Evolutionary conservation across 345 rosid species (phyloP).

Genomic region (Pugionium dolabratum): DNA sequence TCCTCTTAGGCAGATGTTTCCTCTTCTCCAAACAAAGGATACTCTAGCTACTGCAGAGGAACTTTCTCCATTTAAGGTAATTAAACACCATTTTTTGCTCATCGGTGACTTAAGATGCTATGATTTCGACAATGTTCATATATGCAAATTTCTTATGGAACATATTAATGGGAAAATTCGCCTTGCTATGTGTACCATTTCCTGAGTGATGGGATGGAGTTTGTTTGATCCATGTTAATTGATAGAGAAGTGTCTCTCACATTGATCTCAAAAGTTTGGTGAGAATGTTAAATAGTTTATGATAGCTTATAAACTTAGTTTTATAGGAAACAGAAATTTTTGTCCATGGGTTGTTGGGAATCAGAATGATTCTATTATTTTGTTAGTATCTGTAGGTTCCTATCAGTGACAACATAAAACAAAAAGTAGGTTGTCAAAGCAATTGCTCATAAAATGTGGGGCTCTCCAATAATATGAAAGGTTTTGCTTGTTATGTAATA

Average conservation of each 20-base stretch:
- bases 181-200: no score
- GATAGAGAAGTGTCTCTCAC: not conserved
- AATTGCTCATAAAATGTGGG: conserved; percentile 23
- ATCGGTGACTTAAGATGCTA: not conserved
- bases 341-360: conserved; percentile 11
- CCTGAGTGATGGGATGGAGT: not conserved
- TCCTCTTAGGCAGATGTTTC: conserved; percentile 89
- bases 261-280: no score
- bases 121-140: not conserved
- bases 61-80: conserved; percentile 86
- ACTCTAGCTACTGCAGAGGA: conserved; percentile 77
- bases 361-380: conserved; percentile 12
- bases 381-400: conserved; percentile 10
- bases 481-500: conserved; percentile 7
- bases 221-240: not conserved
- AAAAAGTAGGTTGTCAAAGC: not conserved
- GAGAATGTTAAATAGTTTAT: no score
- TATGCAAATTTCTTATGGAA: conserved; percentile 4
- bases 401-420: not conserved
- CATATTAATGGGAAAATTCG: not conserved
- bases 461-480: conserved; percentile 18
- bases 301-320: no score
- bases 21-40: conserved; percentile 84
- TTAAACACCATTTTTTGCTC: not conserved
- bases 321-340: not conserved